phyloP scores from a whole-genome alignment of 1,139 yeast species.

The Yamadazyma mexicana region DNA sequence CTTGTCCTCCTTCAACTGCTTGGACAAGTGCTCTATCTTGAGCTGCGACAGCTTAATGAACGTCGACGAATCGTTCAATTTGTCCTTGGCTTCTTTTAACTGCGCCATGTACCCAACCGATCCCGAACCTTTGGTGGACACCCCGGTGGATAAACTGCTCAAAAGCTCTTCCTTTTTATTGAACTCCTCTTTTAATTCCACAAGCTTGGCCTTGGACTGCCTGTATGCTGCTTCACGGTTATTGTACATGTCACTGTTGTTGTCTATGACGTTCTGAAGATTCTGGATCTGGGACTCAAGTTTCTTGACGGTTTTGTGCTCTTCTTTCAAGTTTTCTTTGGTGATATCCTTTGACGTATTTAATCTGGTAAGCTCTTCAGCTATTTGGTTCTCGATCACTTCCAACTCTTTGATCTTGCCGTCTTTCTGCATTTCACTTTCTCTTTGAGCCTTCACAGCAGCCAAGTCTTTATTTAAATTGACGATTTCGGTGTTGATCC shows the following conservation, averaged over 20 bases:
- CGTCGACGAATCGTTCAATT: slow-evolving; percentile 55
- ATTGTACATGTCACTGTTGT: slow-evolving; percentile 26
- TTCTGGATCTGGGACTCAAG: slow-evolving; percentile 18
- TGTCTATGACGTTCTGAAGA: slow-evolving; percentile 26
- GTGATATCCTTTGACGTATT: slow-evolving; percentile 63
- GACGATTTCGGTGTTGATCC: slow-evolving; percentile 53
- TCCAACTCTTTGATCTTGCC: slow-evolving; percentile 65
- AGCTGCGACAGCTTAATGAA: slow-evolving; percentile 60
- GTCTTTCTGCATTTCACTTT: slow-evolving; percentile 62
- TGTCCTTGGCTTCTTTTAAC: slow-evolving; percentile 62
- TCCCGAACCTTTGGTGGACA: slow-evolving; percentile 74
- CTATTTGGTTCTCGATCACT: slow-evolving; percentile 51
- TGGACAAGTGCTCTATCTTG: slow-evolving; percentile 56
- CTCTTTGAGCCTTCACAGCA: slow-evolving; percentile 54
- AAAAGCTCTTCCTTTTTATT: slow-evolving; percentile 74
- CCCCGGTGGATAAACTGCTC: slow-evolving; percentile 85
- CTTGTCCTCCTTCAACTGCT: slow-evolving; percentile 53
- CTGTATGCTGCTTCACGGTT: slow-evolving; percentile 40
- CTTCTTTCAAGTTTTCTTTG: slow-evolving; percentile 54
- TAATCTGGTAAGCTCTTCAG: slow-evolving; percentile 69
- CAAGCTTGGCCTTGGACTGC: slow-evolving; percentile 42
- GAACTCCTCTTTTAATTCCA: slow-evolving; percentile 47
- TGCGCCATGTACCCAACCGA: slow-evolving; percentile 83
- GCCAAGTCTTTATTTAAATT: slow-evolving; percentile 64
- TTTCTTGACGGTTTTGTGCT: slow-evolving; percentile 23